A percentile compares a stretch with the other conserved stretches of the same genome.
These are phyloP conservation scores for Colletotrichum kahawae DNA, from an alignment of 2,329 filamentous ascomycete species.

Conservation along the genomic window DNA sequence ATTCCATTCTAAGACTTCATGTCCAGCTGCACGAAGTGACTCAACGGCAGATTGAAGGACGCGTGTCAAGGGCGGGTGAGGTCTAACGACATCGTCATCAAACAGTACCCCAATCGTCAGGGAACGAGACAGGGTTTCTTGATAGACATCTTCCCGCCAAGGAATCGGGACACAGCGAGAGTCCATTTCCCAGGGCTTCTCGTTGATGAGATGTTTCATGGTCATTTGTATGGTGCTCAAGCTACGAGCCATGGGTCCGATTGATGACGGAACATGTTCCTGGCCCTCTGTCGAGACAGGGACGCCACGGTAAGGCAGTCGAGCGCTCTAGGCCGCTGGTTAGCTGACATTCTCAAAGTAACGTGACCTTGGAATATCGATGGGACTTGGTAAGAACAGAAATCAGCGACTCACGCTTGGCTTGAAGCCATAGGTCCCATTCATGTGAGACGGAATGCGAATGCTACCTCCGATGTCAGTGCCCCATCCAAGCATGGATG, in stretches of 20 bases:
- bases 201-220: slow-evolving; percentile 51
- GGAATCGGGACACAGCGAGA: slow-evolving; percentile 56
- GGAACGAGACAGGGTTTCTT: slow-evolving; percentile 42
- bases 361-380: neutral
- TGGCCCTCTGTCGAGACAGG: slow-evolving; percentile 68
- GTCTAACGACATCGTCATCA: slow-evolving; percentile 59
- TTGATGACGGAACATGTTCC: slow-evolving; percentile 66
- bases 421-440: slow-evolving; percentile 34
- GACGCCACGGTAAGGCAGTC: slow-evolving; percentile 63
- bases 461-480: slow-evolving; percentile 48
- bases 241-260: slow-evolving; percentile 62
- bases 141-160: slow-evolving; percentile 54
- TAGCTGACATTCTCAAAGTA: neutral
- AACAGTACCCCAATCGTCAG: slow-evolving; percentile 54
- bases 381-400: neutral
- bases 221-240: slow-evolving; percentile 48
- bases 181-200: slow-evolving; percentile 59
- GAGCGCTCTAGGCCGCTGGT: slow-evolving; percentile 47
- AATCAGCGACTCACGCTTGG: slow-evolving; percentile 22
- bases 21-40: slow-evolving; percentile 49
- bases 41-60: slow-evolving; percentile 42
- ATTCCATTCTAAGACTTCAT: slow-evolving; percentile 60
- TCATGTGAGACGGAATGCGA: slow-evolving; percentile 40
- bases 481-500: slow-evolving; percentile 44
- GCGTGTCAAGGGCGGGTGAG: slow-evolving; percentile 57